Evolutionary conservation across 1,139 yeast species (phyloP).

Genomic region (Lodderomyces oxycetoniae): DNA sequence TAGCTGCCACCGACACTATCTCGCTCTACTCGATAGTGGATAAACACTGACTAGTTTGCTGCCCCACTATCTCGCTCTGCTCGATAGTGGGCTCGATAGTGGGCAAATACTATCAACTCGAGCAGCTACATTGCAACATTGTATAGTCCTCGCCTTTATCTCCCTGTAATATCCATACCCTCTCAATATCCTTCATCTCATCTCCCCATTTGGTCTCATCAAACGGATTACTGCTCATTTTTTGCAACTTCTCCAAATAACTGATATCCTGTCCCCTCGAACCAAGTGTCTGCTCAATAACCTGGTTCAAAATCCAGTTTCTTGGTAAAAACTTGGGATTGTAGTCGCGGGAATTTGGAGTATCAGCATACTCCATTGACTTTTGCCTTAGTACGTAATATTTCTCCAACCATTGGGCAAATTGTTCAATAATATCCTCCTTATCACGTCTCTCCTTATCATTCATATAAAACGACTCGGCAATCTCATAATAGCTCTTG

Average conservation of each 20-base stretch:
- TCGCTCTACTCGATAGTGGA: too few species aligned
- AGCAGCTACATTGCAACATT: slow-evolving; percentile 50
- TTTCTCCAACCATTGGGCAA: slow-evolving; percentile 36
- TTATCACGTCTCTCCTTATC: slow-evolving; percentile 23
- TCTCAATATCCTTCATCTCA: slow-evolving; percentile 52
- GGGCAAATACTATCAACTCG: slow-evolving; percentile 6
- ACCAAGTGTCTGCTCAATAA: slow-evolving; percentile 48
- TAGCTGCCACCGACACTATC: too few species aligned
- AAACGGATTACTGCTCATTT: slow-evolving; percentile 63
- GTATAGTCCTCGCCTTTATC: slow-evolving; percentile 43
- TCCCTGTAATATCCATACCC: slow-evolving; percentile 48
- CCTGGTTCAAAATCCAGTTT: slow-evolving; percentile 85
- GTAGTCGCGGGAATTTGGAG: slow-evolving; percentile 24
- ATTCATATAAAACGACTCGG: slow-evolving; percentile 21
- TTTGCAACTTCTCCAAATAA: slow-evolving; percentile 49
- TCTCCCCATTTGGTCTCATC: slow-evolving; percentile 60
- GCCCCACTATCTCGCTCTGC: too few species aligned
- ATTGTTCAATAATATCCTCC: slow-evolving; percentile 28
- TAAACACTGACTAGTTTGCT: too few species aligned
- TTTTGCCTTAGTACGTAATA: slow-evolving; percentile 35
- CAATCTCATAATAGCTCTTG: slow-evolving; percentile 21
- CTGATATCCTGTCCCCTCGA: slow-evolving; percentile 32
- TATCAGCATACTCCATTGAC: slow-evolving; percentile 26
- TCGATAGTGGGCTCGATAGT: too few species aligned
- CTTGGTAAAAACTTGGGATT: slow-evolving; percentile 85